A percentile compares a stretch with the other conserved stretches of the same genome.
These are phyloP conservation scores for Populus ilicifolia DNA, from an alignment of 345 rosid genomes.

Conservation along the genomic window DNA sequence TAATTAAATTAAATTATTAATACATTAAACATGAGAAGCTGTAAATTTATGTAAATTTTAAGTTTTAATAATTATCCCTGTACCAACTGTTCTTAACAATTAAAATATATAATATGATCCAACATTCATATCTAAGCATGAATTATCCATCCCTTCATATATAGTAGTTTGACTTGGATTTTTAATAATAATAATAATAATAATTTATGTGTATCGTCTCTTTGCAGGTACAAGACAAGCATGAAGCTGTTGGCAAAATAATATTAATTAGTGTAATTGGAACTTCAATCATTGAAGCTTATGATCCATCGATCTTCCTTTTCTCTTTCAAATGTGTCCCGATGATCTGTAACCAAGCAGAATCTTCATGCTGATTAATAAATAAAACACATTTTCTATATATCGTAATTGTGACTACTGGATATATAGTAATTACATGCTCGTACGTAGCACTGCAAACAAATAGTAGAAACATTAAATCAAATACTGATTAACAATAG, in stretches of 20 bases:
- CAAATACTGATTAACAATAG: no score
- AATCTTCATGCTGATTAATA: not conserved
- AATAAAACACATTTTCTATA: not conserved
- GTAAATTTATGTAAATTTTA: no score
- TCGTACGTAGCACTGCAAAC: not conserved
- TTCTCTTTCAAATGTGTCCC: not conserved
- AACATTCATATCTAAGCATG: not conserved
- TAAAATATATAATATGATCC: not conserved
- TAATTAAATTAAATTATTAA: no score
- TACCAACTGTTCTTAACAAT: no score
- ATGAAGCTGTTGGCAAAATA: not conserved
- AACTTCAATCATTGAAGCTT: not conserved
- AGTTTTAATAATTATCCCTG: no score
- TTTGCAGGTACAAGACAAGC: not conserved
- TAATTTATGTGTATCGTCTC: no score
- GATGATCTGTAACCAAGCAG: slow-evolving; percentile 1
- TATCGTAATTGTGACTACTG: not conserved
- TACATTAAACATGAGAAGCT: no score
- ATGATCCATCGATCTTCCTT: not conserved
- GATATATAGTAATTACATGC: not conserved
- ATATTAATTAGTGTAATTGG: not conserved
- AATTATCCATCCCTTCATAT: not conserved
- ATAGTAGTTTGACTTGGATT: not conserved
- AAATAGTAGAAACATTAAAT: not conserved
- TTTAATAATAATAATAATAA: no score